Evolutionary conservation across 2,329 filamentous ascomycete genomes (phyloP), one percentile per base, ranked within the genome.

Genomic region (Trichoderma pleuroti): DNA sequence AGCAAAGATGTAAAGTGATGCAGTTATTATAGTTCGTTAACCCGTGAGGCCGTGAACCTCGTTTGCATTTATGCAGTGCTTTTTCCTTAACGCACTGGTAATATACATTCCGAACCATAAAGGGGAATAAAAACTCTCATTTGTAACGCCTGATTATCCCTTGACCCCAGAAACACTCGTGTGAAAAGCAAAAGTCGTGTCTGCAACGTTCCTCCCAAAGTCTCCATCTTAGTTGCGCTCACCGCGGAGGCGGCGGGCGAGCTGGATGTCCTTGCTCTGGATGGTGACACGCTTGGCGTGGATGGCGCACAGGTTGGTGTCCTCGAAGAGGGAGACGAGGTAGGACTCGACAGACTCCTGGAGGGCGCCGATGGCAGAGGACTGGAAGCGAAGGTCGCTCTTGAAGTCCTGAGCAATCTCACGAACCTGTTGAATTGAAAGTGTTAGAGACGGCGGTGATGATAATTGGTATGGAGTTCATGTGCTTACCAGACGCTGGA

Each of bases 281-380:
- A 98, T 98, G 80, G 95, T 98, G 81, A 98, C 96, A 86, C 96
- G 94, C 91, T 98, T 98, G 85, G 96, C 95, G 86, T 98, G 96
- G 84, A 98, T 97, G 80, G 96, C 95, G 86, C 95, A 98, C 67
- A 97, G 86, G 87, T 98, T 98, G 86, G 95, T 98, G 82, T 98
- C 95, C 85, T 98, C 94, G 79, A 98, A 98, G 75, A 98, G 91
- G 57, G 94, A 97, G 84, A 98, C 94, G 79, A 99, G 92, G 86
- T 98, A 98, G 3, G 96, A 97, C 88, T 99, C 96, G 76, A 97
- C 94, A 69, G 96, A 97, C 88, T 99, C 96, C 86, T 99, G 95
- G 52, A 99, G 91, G 75, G 96, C 96, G 80, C 93, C 93, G 81
- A 99, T 98, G 82, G 96, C 96, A 60, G 95, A 97, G 28, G 93